Conservation (phyloP, 208 protist genomes). For the Trypanosoma theileri region DNA sequence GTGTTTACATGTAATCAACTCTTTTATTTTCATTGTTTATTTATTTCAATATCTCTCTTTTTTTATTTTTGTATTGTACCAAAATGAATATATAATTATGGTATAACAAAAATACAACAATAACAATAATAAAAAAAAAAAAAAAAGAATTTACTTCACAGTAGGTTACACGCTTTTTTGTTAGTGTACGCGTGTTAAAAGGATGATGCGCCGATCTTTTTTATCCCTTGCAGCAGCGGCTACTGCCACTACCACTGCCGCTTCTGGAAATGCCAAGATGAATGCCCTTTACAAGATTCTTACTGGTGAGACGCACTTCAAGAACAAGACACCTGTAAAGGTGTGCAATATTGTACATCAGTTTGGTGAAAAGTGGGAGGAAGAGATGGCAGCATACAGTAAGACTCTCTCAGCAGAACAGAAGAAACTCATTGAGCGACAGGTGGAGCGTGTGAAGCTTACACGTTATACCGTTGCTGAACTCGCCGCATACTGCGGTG, state of each 20-base stretch:
- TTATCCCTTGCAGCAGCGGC: constrained; percentile 40
- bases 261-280: constrained; percentile 67
- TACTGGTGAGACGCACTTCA: constrained; percentile 80
- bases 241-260: constrained; percentile 28
- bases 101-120: too few relatives aligned
- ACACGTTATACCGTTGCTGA: constrained; percentile 89
- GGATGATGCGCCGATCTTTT: constrained; percentile 60
- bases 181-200: constrained; percentile 3
- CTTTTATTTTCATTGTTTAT: constrained; percentile 19
- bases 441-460: constrained; percentile 73
- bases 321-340: constrained; percentile 85
- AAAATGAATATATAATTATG: neutral
- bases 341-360: constrained; percentile 86
- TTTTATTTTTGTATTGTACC: neutral
- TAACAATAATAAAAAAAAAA: constrained; percentile 1
- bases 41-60: neutral
- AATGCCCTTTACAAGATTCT: constrained; percentile 83
- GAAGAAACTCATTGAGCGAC: constrained; percentile 69
- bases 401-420: constrained; percentile 67
- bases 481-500: constrained; percentile 74
- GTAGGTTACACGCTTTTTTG: neutral
- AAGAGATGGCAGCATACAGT: constrained; percentile 73
- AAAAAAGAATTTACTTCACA: neutral
- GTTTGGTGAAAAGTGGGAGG: constrained; percentile 81
- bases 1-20: constrained; percentile 5